Percentiles rank a stretch among this genome's conserved stretches.
These are phyloP conservation scores for Flaveria bidentis DNA, from an alignment of 129 eudicot species.

Conservation along the genomic window DNA sequence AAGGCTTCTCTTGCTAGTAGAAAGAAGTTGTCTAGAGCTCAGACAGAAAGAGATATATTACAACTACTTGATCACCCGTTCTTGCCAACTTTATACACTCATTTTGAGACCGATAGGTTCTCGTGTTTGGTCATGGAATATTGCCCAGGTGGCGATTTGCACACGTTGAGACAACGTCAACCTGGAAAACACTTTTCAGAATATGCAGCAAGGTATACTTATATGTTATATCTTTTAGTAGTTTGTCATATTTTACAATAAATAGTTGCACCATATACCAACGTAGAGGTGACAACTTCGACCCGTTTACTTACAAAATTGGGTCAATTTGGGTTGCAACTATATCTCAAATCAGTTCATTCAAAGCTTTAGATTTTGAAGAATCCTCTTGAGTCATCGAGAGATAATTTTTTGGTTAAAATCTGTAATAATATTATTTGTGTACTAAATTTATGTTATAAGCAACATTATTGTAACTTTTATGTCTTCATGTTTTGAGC, in stretches of 20 bases:
- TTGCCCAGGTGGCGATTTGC: slow-evolving; percentile 96
- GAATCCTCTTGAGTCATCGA: no score
- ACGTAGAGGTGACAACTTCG: neutral
- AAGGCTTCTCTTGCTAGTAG: slow-evolving; percentile 85
- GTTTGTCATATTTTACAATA: slow-evolving; percentile 6
- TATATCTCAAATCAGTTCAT: neutral
- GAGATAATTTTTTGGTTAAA: no score
- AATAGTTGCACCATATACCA: slow-evolving; percentile 1
- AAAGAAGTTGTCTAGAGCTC: slow-evolving; percentile 84
- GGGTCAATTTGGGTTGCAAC: neutral
- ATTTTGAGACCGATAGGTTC: slow-evolving; percentile 89
- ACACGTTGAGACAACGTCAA: slow-evolving; percentile 86
- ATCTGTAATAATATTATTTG: no score
- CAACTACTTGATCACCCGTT: slow-evolving; percentile 95
- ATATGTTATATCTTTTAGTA: slow-evolving; percentile 3
- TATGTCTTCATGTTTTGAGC: slow-evolving; percentile 7
- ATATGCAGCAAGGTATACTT: slow-evolving; percentile 76
- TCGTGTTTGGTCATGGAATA: slow-evolving; percentile 94
- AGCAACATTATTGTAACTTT: slow-evolving; percentile 11
- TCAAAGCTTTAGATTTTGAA: no score
- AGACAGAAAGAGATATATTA: slow-evolving; percentile 86
- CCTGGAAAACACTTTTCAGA: slow-evolving; percentile 93
- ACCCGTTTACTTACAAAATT: neutral
- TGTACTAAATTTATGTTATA: neutral
- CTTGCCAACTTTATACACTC: slow-evolving; percentile 87